Evolutionary conservation across 1,284 basidiomycete species (phyloP), one percentile per base, ranked within the genome.

Genomic region (Apiotrichum veenhuisii): DNA sequence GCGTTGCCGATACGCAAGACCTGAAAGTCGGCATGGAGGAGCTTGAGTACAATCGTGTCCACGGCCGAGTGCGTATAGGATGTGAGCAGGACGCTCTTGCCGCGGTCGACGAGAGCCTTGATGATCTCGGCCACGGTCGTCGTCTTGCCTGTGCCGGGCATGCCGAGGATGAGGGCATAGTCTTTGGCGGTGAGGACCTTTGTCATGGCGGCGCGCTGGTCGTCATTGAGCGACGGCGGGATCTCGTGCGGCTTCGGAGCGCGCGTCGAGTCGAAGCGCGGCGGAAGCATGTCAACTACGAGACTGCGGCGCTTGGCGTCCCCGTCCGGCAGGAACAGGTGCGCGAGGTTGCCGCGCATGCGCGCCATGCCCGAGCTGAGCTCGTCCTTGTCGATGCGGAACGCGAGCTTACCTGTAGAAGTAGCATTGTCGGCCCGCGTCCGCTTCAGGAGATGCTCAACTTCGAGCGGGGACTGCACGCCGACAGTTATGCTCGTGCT

Each of bases 131-230:
- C 90, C 54, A 98, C 88, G 5, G 95, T 89, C 0, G 93, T 96
- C 36, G 95, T 97, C 78, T 99, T 99, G 11, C 95, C 95, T 2
- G 96, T 98, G 0, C 95, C 95, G 2, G 95, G 95, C 96, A 98
- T 98, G 25, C 95, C 96, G 7, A 98, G 81, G 33, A 98, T 83
- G 45, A 98, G 78, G 0, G 93, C 87, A 71, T 97, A 99, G 74
- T 99, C 94, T 59, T 85, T 79, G 0, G 95, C 90, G 2, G 81
- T 79, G 18, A 98, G 75, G 2, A 88, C 89, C 61, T 85, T 87
- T 30, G 78, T 73, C 70, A 97, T 82, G 0, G 93, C 94, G 2
- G 74, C 74, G 45, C 79, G 73, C 76, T 99, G 96, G 59, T 87
- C 86, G 0, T 74, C 67, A 68, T 98, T 98, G 17, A 98, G 81